Percentiles rank a stretch among this genome's conserved stretches.
Conservation (phyloP, 1,284 basidiomycete genomes). For the Ustilago xerochloae region DNA sequence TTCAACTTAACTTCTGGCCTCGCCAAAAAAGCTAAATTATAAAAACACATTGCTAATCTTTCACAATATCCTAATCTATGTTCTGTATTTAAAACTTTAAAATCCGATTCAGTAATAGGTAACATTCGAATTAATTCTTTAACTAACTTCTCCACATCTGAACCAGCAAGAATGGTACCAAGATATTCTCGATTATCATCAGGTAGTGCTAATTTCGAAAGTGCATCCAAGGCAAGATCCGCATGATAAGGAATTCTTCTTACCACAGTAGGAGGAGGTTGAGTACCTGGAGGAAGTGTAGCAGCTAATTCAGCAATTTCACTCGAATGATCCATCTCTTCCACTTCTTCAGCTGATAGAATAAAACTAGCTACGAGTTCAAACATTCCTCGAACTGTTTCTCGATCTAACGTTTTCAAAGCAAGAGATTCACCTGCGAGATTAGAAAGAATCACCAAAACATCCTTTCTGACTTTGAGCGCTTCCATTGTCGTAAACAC, state of each 20-base stretch:
- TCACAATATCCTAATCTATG: constrained; percentile 82
- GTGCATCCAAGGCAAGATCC: constrained; percentile 83
- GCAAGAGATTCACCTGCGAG: constrained; percentile 73
- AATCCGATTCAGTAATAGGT: constrained; percentile 82
- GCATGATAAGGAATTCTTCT: constrained; percentile 72
- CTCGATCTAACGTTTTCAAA: constrained; percentile 65
- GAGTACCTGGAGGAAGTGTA: constrained; percentile 16
- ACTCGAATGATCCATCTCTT: constrained; percentile 74
- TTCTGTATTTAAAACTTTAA: constrained; percentile 76
- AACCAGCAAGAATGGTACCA: constrained; percentile 74
- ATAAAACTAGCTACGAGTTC: constrained; percentile 81
- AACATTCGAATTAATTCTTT: constrained; percentile 81
- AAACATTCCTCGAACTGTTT: constrained; percentile 74
- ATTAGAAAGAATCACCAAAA: constrained; percentile 78
- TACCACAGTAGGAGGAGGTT: constrained; percentile 22
- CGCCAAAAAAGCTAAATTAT: constrained; percentile 86
- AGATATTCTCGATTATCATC: constrained; percentile 85
- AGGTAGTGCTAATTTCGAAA: constrained; percentile 79
- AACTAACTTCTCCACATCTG: constrained; percentile 76
- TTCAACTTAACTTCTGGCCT: constrained; percentile 78
- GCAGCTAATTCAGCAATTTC: constrained; percentile 44
- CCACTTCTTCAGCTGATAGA: constrained; percentile 76
- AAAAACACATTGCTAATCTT: constrained; percentile 81
- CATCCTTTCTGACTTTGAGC: constrained; percentile 81
- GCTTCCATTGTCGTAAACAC: constrained; percentile 69